Base-by-base conservation (phyloP, 495 filamentous ascomycete genomes). In the Penicillium tannophilum region DNA sequence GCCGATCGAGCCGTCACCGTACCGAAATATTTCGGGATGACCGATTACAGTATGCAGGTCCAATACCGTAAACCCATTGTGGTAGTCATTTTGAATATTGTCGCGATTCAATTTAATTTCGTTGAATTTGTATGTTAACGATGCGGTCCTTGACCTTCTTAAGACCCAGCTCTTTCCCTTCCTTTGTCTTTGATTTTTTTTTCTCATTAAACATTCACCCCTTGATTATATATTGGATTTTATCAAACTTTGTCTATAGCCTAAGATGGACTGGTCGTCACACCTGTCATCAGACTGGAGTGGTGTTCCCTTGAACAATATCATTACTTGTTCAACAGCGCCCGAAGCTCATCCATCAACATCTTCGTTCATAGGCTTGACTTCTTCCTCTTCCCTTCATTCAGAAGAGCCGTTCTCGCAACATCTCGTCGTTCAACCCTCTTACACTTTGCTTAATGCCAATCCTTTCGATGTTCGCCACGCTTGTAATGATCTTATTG, bases 201-300 rank as follows among this genome's bases (percentile, higher is more conserved):
- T 30, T 46, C 43, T 49, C 59, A 64, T 65, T 67, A 62, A 53
- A 64, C 61, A 61, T 67, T 51, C n/a, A 24, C 14, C 2, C 5
- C 19, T 3, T 55, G 12, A n/a, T 17, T 28, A 23, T 45, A n/a
- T 26, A 0, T 23, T 50, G 33, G 23, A 42, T 4, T n/a, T n/a
- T 28, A 28, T 7, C 28, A 28, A 28, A 4, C 28, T 28, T 28
- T 28, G 6, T 28, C 28, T 4, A 0, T 28, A 28, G 28, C 28
- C 28, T 28, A 28, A 28, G 4, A 28, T 28, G 28, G 28, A 28
- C 28, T 28, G 28, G 28, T 28, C 28, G 4, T 28, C 28, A 28
- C 6, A 28, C 28, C 1, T 28, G 1, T 28, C 28, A 7, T 28
- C 28, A 28, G 6, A 28, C 28, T 28, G 28, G 28, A 28, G 28